A percentile compares a stretch with the other conserved stretches of the same genome.
phyloP scores from a whole-genome alignment of 208 protist species.

The Naegleria lovaniensis region DNA sequence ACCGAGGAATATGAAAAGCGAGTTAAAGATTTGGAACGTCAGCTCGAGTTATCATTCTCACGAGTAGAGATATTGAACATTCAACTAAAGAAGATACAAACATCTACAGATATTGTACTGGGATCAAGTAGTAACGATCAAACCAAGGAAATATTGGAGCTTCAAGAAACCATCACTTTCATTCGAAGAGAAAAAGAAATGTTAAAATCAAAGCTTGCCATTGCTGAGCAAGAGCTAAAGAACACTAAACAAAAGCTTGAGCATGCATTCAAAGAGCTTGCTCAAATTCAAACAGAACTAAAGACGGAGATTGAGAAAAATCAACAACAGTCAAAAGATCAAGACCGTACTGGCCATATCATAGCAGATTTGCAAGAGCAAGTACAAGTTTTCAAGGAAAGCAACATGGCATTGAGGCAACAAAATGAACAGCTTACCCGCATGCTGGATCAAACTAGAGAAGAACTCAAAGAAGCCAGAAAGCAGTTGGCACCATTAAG shows the following conservation, averaged over 20 bases:
- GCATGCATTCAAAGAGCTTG: background rate
- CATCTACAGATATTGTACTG: background rate
- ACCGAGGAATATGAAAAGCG: background rate
- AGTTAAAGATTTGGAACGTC: background rate
- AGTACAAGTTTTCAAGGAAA: constrained; percentile 11
- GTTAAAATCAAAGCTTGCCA: background rate
- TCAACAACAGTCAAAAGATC: background rate
- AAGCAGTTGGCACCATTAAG: background rate
- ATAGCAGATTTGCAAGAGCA: background rate
- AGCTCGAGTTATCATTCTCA: background rate
- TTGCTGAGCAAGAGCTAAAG: background rate
- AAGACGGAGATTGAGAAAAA: background rate
- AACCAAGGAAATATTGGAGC: background rate
- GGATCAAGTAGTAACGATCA: background rate
- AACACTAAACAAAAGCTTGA: constrained; percentile 9
- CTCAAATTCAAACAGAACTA: background rate
- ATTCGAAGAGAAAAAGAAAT: constrained; percentile 21
- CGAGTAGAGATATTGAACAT: background rate
- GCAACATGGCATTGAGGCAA: background rate
- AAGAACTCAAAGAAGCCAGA: background rate
- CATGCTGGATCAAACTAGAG: background rate
- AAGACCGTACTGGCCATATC: background rate
- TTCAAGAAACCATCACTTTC: background rate
- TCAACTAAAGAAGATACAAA: background rate
- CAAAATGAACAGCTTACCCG: background rate